Evolutionary conservation across 257 asterid species (phyloP).

Genomic region (Gardenia jasminoides): DNA sequence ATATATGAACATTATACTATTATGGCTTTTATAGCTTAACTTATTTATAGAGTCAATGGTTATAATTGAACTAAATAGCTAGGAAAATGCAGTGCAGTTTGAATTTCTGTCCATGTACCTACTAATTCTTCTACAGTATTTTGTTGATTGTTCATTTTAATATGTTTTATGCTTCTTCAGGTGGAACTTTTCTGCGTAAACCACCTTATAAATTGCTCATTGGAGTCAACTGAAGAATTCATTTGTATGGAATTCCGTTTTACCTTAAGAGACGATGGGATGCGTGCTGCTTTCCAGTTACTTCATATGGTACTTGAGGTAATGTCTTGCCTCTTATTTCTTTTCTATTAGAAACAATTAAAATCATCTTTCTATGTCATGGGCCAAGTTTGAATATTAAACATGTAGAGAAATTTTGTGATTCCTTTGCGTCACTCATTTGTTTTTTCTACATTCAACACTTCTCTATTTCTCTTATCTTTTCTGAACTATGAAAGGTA

Average conservation of each 20-base stretch:
- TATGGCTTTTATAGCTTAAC: not conserved
- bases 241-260: constrained; percentile 98
- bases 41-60: not conserved
- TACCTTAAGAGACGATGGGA: constrained; percentile 89
- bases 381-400: not conserved
- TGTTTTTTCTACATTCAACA: not conserved
- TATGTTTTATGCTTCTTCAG: constrained; percentile 45
- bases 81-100: not conserved
- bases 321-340: constrained; percentile 12
- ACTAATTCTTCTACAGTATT: not conserved
- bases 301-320: constrained; percentile 99
- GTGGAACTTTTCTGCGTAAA: constrained; percentile 98
- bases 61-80: not conserved
- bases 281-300: constrained; percentile 99
- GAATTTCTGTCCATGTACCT: not conserved
- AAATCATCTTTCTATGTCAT: not conserved
- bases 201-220: constrained; percentile 92
- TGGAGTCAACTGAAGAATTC: constrained; percentile 99
- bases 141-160: constrained; percentile 10
- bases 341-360: not conserved
- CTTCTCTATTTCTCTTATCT: not conserved
- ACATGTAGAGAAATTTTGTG: not conserved
- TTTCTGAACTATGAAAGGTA: not conserved
- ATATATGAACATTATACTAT: not conserved
- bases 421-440: not conserved